phyloP scores from a whole-genome alignment of 2,329 filamentous ascomycete species.

The Alternaria alternata region DNA sequence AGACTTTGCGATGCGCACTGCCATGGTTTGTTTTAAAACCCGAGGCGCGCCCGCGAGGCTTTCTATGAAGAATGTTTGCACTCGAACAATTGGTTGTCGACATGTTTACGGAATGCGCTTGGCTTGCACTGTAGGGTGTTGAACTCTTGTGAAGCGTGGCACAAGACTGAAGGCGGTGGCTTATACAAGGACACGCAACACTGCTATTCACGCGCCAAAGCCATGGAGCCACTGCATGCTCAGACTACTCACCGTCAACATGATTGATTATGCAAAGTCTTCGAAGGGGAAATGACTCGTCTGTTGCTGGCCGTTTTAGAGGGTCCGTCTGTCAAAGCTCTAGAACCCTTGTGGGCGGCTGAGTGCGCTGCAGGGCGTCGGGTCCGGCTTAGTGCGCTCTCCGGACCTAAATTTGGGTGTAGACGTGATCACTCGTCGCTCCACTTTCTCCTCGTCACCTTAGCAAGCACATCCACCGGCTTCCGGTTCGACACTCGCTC shows the following conservation, averaged over 20 bases:
- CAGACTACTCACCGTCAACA: neutral
- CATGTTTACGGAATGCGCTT: neutral
- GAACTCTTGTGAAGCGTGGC: neutral
- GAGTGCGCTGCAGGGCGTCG: neutral
- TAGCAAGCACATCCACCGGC: conserved; percentile 2
- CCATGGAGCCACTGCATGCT: neutral
- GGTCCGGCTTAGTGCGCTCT: neutral
- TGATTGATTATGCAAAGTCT: conserved; percentile 2
- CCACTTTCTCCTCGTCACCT: conserved; percentile 1
- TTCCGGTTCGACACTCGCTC: conserved; percentile 10
- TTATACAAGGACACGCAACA: neutral
- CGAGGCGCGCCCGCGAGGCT: neutral
- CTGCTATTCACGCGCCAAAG: neutral
- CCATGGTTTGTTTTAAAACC: no score
- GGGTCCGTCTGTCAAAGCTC: neutral
- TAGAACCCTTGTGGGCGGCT: neutral
- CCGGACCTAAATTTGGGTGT: conserved; percentile 4
- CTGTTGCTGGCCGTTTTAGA: neutral
- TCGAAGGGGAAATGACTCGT: neutral
- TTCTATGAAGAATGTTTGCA: neutral
- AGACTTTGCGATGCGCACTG: conserved; percentile 4
- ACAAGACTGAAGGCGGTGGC: neutral
- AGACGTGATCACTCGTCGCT: conserved; percentile 7
- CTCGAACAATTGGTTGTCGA: neutral
- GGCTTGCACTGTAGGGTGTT: neutral